Evolutionary conservation across 2,329 filamentous ascomycete species (phyloP), one percentile per base, ranked within the genome.

Genomic region (Grosmannia serpens): DNA sequence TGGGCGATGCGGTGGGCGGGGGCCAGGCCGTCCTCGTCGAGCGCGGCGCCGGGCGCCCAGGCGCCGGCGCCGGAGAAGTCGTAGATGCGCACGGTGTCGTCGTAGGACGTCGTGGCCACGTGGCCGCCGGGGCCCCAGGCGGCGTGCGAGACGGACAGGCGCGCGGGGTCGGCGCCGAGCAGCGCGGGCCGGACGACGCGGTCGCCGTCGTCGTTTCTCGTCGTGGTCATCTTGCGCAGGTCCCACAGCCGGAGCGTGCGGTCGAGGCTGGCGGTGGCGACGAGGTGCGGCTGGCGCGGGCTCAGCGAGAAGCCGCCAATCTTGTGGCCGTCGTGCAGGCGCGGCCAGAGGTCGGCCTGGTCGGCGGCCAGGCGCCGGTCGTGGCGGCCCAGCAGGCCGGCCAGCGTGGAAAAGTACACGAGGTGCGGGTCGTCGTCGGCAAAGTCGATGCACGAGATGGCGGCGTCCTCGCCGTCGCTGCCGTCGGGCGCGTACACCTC

Each of bases 71-170:
- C 77, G 0, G 80, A 77, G 64, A 95, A 88, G 64, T 91, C 82
- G 73, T 97, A 90, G 11, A 99, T 87, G 68, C 97, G 97, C 63
- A 99, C 81, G 0, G 89, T 95, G 66, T 99, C 91, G 67, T 99
- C 94, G 69, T 99, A 99, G 0, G 88, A 92, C 0, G 91, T 88
- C 0, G 94, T 99, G 0, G 91, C 94, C 6, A 99, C 77, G 63
- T 95, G 88, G 0, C 92, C 94, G 0, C 81, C 86, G 0, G 83
- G 77, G 62, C 91, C 94, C 85, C 91, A 99, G 0, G 91, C 88
- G 0, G 92, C 94, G 69, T 96, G 91, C 0, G 89, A 95, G 0
- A 99, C 91, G 0, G 89, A 95, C 0, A 97, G 75, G 3, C 87
- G 81, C 24, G 87, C 94, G 57, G 84, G 77, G 66, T 99, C 91